Conservation (phyloP, 768 basidiomycete genomes). For the Lentinula sp. region DNA sequence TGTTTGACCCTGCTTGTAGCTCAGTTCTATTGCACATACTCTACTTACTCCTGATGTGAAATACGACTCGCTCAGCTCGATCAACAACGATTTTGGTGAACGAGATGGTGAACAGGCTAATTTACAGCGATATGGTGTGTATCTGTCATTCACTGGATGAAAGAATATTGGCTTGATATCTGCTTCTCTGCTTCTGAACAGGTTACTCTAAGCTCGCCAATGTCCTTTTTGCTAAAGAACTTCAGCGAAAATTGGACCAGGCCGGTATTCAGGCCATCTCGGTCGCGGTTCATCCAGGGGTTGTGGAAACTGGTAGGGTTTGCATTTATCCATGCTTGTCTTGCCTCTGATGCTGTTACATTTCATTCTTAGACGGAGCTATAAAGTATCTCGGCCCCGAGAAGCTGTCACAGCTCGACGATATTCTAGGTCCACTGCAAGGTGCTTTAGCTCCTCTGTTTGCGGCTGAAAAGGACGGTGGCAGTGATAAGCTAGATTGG, state of each 20-base stretch:
- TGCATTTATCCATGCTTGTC: slow-evolving; percentile 10
- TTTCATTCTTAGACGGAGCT: background rate
- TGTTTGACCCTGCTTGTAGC: background rate
- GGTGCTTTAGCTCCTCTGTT: slow-evolving; percentile 31
- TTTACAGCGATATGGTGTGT: background rate
- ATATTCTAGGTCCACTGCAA: slow-evolving; percentile 14
- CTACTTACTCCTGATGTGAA: background rate
- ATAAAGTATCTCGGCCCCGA: background rate
- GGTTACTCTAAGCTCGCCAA: slow-evolving; percentile 47
- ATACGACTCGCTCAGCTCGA: background rate
- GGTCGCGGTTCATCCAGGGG: slow-evolving; percentile 37
- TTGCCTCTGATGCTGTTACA: background rate
- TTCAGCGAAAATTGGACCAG: slow-evolving; percentile 40
- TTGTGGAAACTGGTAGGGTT: slow-evolving; percentile 26
- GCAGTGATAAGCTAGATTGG: slow-evolving; percentile 20
- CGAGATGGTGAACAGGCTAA: background rate
- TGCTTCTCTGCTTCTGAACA: slow-evolving; percentile 12
- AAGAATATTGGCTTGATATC: background rate
- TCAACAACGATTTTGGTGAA: slow-evolving; percentile 4
- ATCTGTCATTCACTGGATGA: background rate
- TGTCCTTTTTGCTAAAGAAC: slow-evolving; percentile 40
- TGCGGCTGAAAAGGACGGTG: slow-evolving; percentile 22
- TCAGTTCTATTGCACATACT: background rate
- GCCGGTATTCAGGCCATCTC: slow-evolving; percentile 27
- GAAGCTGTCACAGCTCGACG: background rate